Evolutionary conservation across 495 filamentous ascomycete genomes (phyloP).

Genomic region (Beverwykella pulmonaria): DNA sequence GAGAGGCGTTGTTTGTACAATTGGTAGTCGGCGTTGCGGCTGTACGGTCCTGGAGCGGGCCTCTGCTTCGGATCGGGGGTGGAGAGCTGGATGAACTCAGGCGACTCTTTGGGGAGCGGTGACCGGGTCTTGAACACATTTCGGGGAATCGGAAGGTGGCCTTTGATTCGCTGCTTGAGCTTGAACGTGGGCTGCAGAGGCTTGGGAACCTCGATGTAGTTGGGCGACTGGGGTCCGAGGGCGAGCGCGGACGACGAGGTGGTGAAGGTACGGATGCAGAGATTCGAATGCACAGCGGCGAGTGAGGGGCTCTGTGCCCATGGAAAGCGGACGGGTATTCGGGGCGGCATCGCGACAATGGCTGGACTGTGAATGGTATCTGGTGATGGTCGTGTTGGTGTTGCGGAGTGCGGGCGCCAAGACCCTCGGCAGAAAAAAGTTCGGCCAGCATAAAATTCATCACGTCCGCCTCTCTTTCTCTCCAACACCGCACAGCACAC

Average conservation of each 20-base stretch:
- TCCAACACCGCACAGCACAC: background rate
- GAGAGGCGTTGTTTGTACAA: conserved; percentile 67
- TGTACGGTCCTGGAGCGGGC: conserved; percentile 3
- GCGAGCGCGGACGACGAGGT: conserved; percentile 42
- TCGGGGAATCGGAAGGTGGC: conserved; percentile 70
- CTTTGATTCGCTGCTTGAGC: conserved; percentile 60
- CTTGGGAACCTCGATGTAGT: conserved; percentile 72
- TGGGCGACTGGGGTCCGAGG: conserved; percentile 68
- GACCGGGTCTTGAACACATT: conserved; percentile 59
- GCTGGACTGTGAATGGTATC: background rate
- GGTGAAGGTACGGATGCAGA: conserved; percentile 48
- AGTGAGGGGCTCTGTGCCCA: conserved; percentile 32
- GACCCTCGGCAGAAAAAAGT: background rate
- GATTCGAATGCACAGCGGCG: conserved; percentile 36
- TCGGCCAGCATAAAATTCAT: background rate
- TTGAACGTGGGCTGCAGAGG: conserved; percentile 52
- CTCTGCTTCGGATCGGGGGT: conserved; percentile 43
- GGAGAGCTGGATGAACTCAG: conserved; percentile 55
- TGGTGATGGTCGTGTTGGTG: conserved; percentile 5
- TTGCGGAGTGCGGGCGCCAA: conserved; percentile 7
- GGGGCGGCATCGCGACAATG: conserved; percentile 22
- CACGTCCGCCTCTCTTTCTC: background rate
- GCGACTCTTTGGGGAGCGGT: conserved; percentile 56
- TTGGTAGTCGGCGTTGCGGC: conserved; percentile 51
- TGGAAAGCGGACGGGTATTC: conserved; percentile 32